These are phyloP conservation scores for Teunomyces cretensis DNA, from an alignment of 805 yeast genomes.

Conservation along the genomic window DNA sequence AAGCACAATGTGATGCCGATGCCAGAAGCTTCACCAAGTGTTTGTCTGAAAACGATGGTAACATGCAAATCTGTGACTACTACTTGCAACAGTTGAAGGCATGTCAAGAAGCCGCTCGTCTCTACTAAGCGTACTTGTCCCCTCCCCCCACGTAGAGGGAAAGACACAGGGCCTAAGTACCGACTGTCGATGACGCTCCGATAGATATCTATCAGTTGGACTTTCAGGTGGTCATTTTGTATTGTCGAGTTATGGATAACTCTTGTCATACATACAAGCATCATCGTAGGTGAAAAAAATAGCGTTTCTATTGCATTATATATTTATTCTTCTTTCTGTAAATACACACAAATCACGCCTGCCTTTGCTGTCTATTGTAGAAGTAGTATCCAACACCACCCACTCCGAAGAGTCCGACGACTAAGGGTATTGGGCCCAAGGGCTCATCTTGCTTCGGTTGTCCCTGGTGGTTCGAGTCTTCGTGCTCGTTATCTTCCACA, in stretches of 20 bases:
- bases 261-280: too few species aligned
- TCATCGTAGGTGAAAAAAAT: too few species aligned
- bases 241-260: too few species aligned
- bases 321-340: conserved; percentile 3
- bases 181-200: too few species aligned
- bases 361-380: conserved; percentile 9
- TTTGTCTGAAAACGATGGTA: conserved; percentile 88
- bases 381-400: conserved; percentile 32
- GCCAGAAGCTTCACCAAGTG: conserved; percentile 96
- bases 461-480: conserved; percentile 13
- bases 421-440: conserved; percentile 7
- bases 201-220: too few species aligned
- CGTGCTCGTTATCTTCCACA: conserved; percentile 40
- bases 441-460: conserved; percentile 1
- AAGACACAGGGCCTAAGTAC: too few species aligned
- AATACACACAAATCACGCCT: neutral
- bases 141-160: too few species aligned
- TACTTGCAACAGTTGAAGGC: conserved; percentile 97
- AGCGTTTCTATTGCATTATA: conserved; percentile 1
- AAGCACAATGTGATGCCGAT: conserved; percentile 78
- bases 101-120: conserved; percentile 90
- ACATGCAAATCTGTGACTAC: conserved; percentile 95
- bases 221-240: too few species aligned
- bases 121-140: conserved; percentile 61
- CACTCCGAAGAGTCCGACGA: conserved; percentile 25